Percentiles rank a stretch among this genome's conserved stretches.
phyloP scores from a whole-genome alignment of 495 filamentous ascomycete genomes.

The Hypoxylon fragiforme region DNA sequence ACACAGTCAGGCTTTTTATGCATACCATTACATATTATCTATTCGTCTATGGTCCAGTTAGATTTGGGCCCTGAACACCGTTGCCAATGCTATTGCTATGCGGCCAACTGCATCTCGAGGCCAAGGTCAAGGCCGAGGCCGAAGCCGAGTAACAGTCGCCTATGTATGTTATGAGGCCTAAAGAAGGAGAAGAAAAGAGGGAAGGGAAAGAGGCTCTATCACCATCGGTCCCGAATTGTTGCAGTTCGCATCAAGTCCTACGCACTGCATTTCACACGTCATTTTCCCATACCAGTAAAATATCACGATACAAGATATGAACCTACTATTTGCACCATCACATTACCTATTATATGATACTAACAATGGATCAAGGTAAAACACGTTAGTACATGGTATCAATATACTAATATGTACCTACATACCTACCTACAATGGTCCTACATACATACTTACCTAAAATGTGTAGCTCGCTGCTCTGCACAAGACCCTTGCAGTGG shows the following conservation, averaged over 20 bases:
- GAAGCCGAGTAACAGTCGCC: conserved; percentile 4
- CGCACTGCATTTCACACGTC: conserved; percentile 11
- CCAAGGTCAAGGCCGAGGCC: neutral
- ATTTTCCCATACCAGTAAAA: conserved; percentile 15
- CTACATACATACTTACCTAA: conserved; percentile 10
- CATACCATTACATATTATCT: conserved; percentile 29
- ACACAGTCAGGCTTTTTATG: conserved; percentile 24
- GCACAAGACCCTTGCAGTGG: conserved; percentile 32
- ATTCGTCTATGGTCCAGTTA: conserved; percentile 11
- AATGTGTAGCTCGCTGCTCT: conserved; percentile 8
- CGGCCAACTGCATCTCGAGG: conserved; percentile 24
- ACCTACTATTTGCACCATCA: conserved; percentile 16
- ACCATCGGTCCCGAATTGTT: conserved; percentile 24
- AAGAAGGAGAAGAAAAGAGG: too few relatives aligned
- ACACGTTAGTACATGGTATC: too few relatives aligned
- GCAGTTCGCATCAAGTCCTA: too few relatives aligned
- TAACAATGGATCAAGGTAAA: too few relatives aligned
- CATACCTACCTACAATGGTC: too few relatives aligned
- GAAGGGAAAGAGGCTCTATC: conserved; percentile 4
- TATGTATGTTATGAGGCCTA: conserved; percentile 3
- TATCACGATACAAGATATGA: conserved; percentile 6
- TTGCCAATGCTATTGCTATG: conserved; percentile 27
- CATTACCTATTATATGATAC: too few relatives aligned
- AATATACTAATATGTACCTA: too few relatives aligned
- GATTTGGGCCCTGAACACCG: conserved; percentile 17